Conservation (phyloP, 495 filamentous ascomycete genomes). For the Sordaria brevicollis region DNA sequence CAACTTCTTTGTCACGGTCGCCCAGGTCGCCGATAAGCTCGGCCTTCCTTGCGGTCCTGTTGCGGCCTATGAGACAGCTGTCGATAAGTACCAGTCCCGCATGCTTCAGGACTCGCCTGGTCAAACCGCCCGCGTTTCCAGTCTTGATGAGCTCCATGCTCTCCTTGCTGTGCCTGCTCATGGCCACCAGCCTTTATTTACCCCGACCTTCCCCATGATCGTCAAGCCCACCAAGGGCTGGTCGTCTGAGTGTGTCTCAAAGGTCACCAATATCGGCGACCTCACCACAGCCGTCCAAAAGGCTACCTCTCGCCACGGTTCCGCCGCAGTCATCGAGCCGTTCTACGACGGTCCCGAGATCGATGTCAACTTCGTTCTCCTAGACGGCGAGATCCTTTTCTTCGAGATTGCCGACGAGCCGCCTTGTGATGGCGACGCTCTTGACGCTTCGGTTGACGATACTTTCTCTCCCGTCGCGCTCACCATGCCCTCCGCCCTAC, state of each 20-base stretch:
- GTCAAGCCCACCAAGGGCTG: slow-evolving; percentile 25
- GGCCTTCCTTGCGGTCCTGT: slow-evolving; percentile 22
- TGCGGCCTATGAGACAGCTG: slow-evolving; percentile 29
- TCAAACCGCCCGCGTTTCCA: slow-evolving; percentile 11
- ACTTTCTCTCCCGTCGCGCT: slow-evolving; percentile 30
- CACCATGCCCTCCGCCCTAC: slow-evolving; percentile 31
- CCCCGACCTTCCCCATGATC: slow-evolving; percentile 13
- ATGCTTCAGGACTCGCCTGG: slow-evolving; percentile 23
- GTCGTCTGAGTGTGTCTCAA: slow-evolving; percentile 22
- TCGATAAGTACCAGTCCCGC: slow-evolving; percentile 34
- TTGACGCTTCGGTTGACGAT: slow-evolving; percentile 9
- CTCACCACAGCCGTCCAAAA: slow-evolving; percentile 14
- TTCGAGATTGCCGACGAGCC: slow-evolving; percentile 43
- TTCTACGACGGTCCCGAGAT: slow-evolving; percentile 39
- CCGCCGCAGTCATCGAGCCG: slow-evolving; percentile 20
- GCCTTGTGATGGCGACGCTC: slow-evolving; percentile 32
- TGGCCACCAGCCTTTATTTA: slow-evolving; percentile 1
- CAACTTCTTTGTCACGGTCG: slow-evolving; percentile 28
- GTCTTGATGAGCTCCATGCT: slow-evolving; percentile 10
- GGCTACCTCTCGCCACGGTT: slow-evolving; percentile 17
- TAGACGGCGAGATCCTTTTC: slow-evolving; percentile 40
- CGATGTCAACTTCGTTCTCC: slow-evolving; percentile 41
- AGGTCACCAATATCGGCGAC: slow-evolving; percentile 11
- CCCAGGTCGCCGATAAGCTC: slow-evolving; percentile 20
- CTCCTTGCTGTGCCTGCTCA: neutral